phyloP scores from a whole-genome alignment of 768 basidiomycete species.

The Boletales sp. region DNA sequence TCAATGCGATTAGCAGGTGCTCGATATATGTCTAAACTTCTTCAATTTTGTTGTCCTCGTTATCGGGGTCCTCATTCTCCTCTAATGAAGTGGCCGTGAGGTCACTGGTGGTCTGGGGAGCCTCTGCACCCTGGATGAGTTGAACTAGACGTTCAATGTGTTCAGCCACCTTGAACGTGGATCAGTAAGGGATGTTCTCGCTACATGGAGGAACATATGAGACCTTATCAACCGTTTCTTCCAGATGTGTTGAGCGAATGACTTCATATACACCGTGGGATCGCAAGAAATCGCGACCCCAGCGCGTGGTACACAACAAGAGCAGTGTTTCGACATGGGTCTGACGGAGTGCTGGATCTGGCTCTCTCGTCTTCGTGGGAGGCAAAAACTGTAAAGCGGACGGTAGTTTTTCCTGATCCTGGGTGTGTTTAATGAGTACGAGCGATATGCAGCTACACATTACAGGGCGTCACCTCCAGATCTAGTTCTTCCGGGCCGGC shows the following conservation, averaged over 20 bases:
- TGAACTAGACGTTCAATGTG: constrained; percentile 86
- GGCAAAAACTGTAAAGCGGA: constrained; percentile 85
- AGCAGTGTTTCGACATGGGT: constrained; percentile 89
- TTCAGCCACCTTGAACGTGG: constrained; percentile 62
- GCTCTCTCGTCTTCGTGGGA: constrained; percentile 77
- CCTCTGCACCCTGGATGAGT: constrained; percentile 79
- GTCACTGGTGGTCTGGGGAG: constrained; percentile 41
- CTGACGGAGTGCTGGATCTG: constrained; percentile 69
- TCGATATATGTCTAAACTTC: constrained; percentile 52
- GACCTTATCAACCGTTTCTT: constrained; percentile 74
- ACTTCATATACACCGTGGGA: constrained; percentile 84
- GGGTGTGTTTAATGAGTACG: constrained; percentile 1
- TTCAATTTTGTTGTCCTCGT: constrained; percentile 71
- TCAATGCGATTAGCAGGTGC: constrained; percentile 11
- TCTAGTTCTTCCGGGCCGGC: constrained; percentile 96
- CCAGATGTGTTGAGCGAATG: constrained; percentile 70
- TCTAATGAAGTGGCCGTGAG: constrained; percentile 15
- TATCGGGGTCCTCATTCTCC: constrained; percentile 38
- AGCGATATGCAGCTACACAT: not conserved
- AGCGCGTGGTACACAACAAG: constrained; percentile 82
- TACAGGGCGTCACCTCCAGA: constrained; percentile 59
- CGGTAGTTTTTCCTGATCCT: constrained; percentile 90
- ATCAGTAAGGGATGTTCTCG: not conserved
- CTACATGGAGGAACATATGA: constrained; percentile 27
- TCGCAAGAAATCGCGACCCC: constrained; percentile 81